Conservation (phyloP, 2,329 filamentous ascomycete species). For the Aureobasidium melanogenum region DNA sequence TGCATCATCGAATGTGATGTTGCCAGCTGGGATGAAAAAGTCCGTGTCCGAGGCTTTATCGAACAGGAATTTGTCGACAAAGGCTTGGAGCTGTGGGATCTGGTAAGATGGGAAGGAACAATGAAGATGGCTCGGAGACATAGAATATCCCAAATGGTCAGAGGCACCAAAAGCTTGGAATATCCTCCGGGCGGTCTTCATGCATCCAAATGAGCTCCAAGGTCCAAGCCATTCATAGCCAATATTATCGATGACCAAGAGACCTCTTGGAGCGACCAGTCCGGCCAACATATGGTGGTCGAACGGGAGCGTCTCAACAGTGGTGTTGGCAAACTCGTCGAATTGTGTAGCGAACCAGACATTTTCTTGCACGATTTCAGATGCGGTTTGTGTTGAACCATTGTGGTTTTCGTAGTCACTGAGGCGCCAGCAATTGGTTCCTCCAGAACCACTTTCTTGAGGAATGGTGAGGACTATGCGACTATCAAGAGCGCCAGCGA, state of each 20-base stretch:
- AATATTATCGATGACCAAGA: slow-evolving; percentile 50
- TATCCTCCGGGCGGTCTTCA: slow-evolving; percentile 46
- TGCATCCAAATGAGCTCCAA: slow-evolving; percentile 48
- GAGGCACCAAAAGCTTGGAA: slow-evolving; percentile 47
- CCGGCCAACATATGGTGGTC: slow-evolving; percentile 53
- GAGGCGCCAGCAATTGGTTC: slow-evolving; percentile 50
- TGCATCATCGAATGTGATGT: slow-evolving; percentile 26
- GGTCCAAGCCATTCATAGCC: slow-evolving; percentile 51
- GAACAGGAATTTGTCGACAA: slow-evolving; percentile 48
- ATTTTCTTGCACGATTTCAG: slow-evolving; percentile 52
- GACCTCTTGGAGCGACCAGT: slow-evolving; percentile 47
- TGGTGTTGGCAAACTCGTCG: slow-evolving; percentile 42
- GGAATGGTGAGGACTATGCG: slow-evolving; percentile 54
- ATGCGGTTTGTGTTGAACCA: slow-evolving; percentile 53
- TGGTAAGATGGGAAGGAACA: slow-evolving; percentile 48
- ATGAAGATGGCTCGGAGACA: slow-evolving; percentile 46
- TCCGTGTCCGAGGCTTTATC: slow-evolving; percentile 23
- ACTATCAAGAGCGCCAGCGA: slow-evolving; percentile 50
- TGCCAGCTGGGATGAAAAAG: slow-evolving; percentile 21
- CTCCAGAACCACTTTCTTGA: slow-evolving; percentile 53
- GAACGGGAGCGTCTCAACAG: slow-evolving; percentile 38
- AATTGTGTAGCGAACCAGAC: slow-evolving; percentile 54
- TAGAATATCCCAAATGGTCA: slow-evolving; percentile 50
- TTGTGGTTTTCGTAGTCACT: slow-evolving; percentile 33
- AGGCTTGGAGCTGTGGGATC: slow-evolving; percentile 43